Percentiles rank a stretch among this genome's conserved stretches.
Evolutionary conservation across 345 rosid species (phyloP).

Genomic region (Dovyalis caffra): DNA sequence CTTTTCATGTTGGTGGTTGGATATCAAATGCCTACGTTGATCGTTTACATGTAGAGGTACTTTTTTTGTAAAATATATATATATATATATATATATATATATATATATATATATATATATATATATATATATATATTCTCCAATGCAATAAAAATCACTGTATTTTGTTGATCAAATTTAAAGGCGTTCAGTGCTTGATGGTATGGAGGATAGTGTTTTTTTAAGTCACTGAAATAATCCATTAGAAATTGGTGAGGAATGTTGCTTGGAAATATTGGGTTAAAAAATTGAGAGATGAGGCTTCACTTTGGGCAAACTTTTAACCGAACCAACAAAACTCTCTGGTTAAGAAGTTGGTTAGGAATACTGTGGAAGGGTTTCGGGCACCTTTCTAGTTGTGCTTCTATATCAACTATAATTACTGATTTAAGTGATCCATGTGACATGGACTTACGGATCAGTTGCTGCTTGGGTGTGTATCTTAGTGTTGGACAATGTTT

Average conservation of each 20-base stretch:
- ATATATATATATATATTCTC: no score
- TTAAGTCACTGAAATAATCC: neutral
- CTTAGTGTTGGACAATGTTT: neutral
- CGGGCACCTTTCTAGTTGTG: no score
- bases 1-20: conserved; percentile 84
- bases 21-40: conserved; percentile 82
- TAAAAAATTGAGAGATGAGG: neutral
- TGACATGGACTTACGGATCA: neutral
- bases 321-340: neutral
- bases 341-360: no score
- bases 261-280: neutral
- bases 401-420: neutral
- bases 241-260: neutral
- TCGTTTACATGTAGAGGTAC: conserved; percentile 88
- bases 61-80: no score
- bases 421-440: neutral
- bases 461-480: neutral
- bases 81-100: no score
- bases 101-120: no score
- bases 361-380: no score
- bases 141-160: neutral
- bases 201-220: neutral
- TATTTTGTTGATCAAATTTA: neutral
- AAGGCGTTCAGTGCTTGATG: neutral
- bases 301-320: neutral